Base-by-base conservation (phyloP, 1,139 yeast genomes). In the Entelexis paramagnoliae region DNA sequence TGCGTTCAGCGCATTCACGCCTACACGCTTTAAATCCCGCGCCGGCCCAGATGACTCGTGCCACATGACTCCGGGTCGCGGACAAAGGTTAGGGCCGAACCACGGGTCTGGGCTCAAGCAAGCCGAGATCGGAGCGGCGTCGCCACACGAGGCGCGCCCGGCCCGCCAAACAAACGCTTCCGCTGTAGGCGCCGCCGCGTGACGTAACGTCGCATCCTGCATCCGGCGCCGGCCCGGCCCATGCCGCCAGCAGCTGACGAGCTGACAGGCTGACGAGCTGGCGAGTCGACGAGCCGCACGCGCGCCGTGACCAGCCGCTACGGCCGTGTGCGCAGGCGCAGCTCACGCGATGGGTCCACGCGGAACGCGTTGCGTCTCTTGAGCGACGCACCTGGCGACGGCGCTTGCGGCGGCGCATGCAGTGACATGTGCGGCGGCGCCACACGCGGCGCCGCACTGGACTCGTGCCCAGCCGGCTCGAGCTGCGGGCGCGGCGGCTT, bases 331-430 rank as follows among this genome's bases (percentile, higher is more conserved):
- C 46, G 35, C 13, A 19, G 30, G 20, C 24, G 34, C 33, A 38
- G 35, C 45, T 50, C 49, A n/a, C 39, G 38, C 16, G 49, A 24
- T 16, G 44, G 43, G 24, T 46, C 53, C 4, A 50, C 33, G 16
- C 52, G 29, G 46, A 50, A 46, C 22, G 52, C 52, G 34, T 50
- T 46, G 44, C 34, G 24, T 11, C 52, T 17, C 16, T 6, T 28
- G 13, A 49, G 44, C 35, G 14, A 13, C 4, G 24, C 24, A 6
- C 24, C 24, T 4, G 6, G 24, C 24, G 24, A 22, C 24, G 24
- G 24, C 24, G 24, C n/a, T n/a, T n/a, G n/a, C n/a, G n/a, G n/a
- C n/a, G n/a, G n/a, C n/a, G n/a, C n/a, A n/a, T n/a, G n/a, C n/a
- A n/a, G n/a, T n/a, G n/a, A n/a, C n/a, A n/a, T n/a, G n/a, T n/a